phyloP scores from a whole-genome alignment of 2,329 filamentous ascomycete genomes.

The Westerdykella ornata region DNA sequence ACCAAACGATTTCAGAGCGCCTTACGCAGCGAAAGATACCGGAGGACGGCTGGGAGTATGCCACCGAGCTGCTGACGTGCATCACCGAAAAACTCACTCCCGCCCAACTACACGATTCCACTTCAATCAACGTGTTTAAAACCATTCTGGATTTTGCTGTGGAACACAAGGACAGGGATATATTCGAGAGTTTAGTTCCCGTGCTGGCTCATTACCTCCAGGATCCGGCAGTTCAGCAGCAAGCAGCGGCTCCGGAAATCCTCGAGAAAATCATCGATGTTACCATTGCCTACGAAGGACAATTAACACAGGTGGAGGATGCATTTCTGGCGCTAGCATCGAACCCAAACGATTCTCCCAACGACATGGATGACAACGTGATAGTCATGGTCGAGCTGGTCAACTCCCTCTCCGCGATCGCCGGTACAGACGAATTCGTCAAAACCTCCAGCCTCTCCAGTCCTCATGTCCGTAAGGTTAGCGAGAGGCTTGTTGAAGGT shows the following conservation, averaged over 20 bases:
- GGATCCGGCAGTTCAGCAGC: slow-evolving; percentile 30
- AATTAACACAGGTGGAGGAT: slow-evolving; percentile 20
- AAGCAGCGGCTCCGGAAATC: slow-evolving; percentile 24
- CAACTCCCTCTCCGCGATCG: slow-evolving; percentile 27
- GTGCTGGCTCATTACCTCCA: slow-evolving; percentile 33
- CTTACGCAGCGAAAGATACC: slow-evolving; percentile 23
- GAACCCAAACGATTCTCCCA: slow-evolving; percentile 18
- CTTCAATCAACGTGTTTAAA: slow-evolving; percentile 24
- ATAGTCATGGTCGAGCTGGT: slow-evolving; percentile 29
- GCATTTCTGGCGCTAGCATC: slow-evolving; percentile 25
- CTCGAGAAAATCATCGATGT: slow-evolving; percentile 25
- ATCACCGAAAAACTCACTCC: slow-evolving; percentile 32
- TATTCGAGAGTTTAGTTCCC: slow-evolving; percentile 29
- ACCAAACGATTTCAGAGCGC: slow-evolving; percentile 22
- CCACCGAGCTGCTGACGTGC: slow-evolving; percentile 31
- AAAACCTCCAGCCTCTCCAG: slow-evolving; percentile 20
- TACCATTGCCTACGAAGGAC: slow-evolving; percentile 26
- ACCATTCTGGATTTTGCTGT: slow-evolving; percentile 22
- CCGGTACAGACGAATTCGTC: slow-evolving; percentile 31
- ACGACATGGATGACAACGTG: slow-evolving; percentile 16
- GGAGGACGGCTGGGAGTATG: slow-evolving; percentile 29
- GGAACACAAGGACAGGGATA: slow-evolving; percentile 29
- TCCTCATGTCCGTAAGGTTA: slow-evolving; percentile 23
- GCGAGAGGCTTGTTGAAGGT: slow-evolving; percentile 18
- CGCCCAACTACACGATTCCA: slow-evolving; percentile 26